phyloP scores from a whole-genome alignment of 2,329 filamentous ascomycete species.

The Exophiala xenobiotica region DNA sequence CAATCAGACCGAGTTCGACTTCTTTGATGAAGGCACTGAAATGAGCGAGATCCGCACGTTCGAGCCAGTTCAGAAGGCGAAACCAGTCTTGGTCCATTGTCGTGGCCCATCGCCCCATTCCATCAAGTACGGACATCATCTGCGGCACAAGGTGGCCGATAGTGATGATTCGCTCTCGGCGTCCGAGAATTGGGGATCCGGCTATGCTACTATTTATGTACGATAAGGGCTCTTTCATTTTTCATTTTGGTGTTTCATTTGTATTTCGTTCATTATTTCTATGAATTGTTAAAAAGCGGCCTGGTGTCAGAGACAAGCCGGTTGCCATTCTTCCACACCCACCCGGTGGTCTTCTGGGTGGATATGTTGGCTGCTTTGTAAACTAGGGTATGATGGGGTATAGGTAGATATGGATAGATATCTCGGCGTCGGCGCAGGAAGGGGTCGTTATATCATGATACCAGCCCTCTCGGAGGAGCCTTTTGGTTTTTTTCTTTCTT shows the following conservation, averaged over 20 bases:
- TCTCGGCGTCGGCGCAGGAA: no score
- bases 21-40: slow-evolving; percentile 11
- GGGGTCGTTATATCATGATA: no score
- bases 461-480: no score
- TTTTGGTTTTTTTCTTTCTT: no score
- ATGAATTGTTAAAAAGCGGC: no score
- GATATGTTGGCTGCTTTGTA: no score
- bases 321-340: no score
- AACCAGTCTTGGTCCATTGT: slow-evolving; percentile 19
- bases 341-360: no score
- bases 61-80: slow-evolving; percentile 17
- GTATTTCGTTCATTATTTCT: neutral
- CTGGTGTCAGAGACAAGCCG: no score
- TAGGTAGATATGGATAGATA: no score
- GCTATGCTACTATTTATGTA: slow-evolving; percentile 4
- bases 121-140: slow-evolving; percentile 17
- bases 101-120: slow-evolving; percentile 15
- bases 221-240: neutral
- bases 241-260: neutral
- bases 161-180: neutral
- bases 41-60: slow-evolving; percentile 15
- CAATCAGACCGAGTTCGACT: slow-evolving; percentile 16
- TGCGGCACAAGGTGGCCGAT: neutral
- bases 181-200: neutral
- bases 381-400: no score